Evolutionary conservation across 805 yeast genomes (phyloP), one percentile per base, ranked within the genome.

Genomic region (Yamadazyma akitaensis): DNA sequence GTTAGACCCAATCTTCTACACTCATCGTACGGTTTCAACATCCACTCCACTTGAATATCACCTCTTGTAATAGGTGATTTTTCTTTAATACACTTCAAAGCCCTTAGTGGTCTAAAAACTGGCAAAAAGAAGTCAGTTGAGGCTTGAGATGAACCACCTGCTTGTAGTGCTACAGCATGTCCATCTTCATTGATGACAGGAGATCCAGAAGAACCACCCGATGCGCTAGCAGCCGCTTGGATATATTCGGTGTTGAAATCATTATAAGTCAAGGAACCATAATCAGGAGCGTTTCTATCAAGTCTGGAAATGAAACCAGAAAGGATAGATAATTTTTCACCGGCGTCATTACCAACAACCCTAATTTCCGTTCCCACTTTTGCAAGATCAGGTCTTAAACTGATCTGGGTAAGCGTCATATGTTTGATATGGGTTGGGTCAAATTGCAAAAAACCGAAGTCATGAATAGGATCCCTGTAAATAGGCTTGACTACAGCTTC

Each of bases 261-360:
- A 61, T 88, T 89, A 65, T 90, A 91, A 13, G 95, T 84, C 60
- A 86, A 71, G 24, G 81, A 82, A 41, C 97, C 97, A 59, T 91
- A 91, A 53, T 88, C 96, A 2, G 97, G 97, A 5, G 97, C 95
- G 62, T 90, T 90, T 73, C 97, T 81, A 67, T 90, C 97, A 49
- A 89, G 67, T 62, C 97, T 80, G 16, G 84, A 79, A 32, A 85
- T 85, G 64, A 90, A 88, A 30, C 97, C 97, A 1, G 96, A 80
- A 55, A 90, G 71, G 57, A 91, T 91, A 42, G 95, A 84, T 39
- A 91, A 72, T 65, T 91, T 90, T 63, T 91, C 97, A 60, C 97
- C 97, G 12, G 96, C 95, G 70, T 91, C 97, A 65, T 91, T 91
- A 73, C 97, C 97, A 33, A 91, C 91, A 25, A 91, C 96, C 58